These are phyloP conservation scores for Glarea lozoyensis DNA, from an alignment of 495 filamentous ascomycete genomes.

Conservation along the genomic window DNA sequence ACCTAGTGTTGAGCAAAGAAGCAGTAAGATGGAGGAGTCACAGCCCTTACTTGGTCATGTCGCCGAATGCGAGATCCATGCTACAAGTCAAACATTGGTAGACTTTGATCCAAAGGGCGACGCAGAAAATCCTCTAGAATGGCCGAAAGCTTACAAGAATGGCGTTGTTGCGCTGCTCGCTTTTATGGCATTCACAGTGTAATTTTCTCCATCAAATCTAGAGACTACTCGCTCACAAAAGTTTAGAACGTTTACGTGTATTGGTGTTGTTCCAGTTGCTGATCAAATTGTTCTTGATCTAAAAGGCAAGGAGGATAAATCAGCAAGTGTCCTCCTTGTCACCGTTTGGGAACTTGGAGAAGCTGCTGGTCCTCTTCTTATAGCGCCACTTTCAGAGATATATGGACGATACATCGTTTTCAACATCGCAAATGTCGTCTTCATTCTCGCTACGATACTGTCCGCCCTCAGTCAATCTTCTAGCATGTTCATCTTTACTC, in stretches of 20 bases:
- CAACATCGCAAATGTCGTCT: constrained; percentile 41
- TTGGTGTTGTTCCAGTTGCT: constrained; percentile 44
- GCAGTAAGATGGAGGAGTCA: no score
- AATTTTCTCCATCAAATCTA: constrained; percentile 15
- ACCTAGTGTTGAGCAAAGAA: no score
- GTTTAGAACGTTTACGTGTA: constrained; percentile 44
- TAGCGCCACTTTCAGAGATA: constrained; percentile 49
- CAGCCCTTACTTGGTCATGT: no score
- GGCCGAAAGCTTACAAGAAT: constrained; percentile 41
- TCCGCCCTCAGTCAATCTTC: constrained; percentile 33
- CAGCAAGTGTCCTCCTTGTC: constrained; percentile 42
- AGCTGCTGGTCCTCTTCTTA: constrained; percentile 47
- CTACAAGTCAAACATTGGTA: no score
- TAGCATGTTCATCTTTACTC: constrained; percentile 33
- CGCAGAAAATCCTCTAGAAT: constrained; percentile 44
- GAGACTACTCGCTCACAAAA: neutral
- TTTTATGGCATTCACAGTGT: constrained; percentile 47
- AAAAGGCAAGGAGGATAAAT: constrained; percentile 27
- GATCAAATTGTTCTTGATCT: constrained; percentile 39
- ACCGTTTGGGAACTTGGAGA: constrained; percentile 51
- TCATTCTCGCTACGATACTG: constrained; percentile 36
- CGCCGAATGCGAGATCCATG: no score
- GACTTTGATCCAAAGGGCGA: constrained; percentile 39
- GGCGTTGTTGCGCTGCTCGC: constrained; percentile 36
- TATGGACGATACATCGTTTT: constrained; percentile 46